These are phyloP conservation scores for Macrophomina phaseolina DNA, from an alignment of 2,329 filamentous ascomycete species.

Conservation along the genomic window DNA sequence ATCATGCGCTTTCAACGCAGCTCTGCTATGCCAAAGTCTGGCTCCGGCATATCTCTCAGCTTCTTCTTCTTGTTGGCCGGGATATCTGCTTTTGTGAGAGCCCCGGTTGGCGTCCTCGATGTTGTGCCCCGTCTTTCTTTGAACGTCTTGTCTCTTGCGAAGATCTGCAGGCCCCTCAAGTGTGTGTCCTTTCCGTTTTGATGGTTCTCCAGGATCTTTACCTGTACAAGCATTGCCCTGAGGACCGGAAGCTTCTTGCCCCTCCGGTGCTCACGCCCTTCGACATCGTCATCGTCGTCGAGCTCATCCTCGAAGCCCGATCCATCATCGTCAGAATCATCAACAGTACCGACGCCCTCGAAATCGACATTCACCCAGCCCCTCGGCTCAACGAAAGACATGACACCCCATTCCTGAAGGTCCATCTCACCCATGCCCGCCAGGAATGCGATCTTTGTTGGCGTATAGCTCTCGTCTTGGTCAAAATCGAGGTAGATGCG, in stretches of 20 bases:
- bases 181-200: slow-evolving; percentile 99
- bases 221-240: slow-evolving; percentile 86
- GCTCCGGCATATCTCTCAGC: slow-evolving; percentile 24
- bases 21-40: slow-evolving; percentile 19
- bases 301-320: slow-evolving; percentile 31
- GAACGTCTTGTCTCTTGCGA: slow-evolving; percentile 53
- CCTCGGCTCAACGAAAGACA: slow-evolving; percentile 77
- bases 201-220: slow-evolving; percentile 93
- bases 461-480: slow-evolving; percentile 94
- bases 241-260: slow-evolving; percentile 73
- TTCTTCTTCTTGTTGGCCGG: slow-evolving; percentile 27
- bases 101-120: not conserved
- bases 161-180: slow-evolving; percentile 89
- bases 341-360: slow-evolving; percentile 61
- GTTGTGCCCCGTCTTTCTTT: slow-evolving; percentile 31
- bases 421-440: slow-evolving; percentile 93
- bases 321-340: slow-evolving; percentile 31
- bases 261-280: slow-evolving; percentile 52
- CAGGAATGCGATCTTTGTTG: slow-evolving; percentile 86
- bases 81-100: slow-evolving; percentile 26
- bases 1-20: slow-evolving; percentile 3
- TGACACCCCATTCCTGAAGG: slow-evolving; percentile 82
- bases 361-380: slow-evolving; percentile 91
- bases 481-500: slow-evolving; percentile 90
- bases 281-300: slow-evolving; percentile 32